A percentile compares a stretch with the other conserved stretches of the same genome.
Evolutionary conservation across 495 filamentous ascomycete species (phyloP).

Genomic region (Echria macrotheca): DNA sequence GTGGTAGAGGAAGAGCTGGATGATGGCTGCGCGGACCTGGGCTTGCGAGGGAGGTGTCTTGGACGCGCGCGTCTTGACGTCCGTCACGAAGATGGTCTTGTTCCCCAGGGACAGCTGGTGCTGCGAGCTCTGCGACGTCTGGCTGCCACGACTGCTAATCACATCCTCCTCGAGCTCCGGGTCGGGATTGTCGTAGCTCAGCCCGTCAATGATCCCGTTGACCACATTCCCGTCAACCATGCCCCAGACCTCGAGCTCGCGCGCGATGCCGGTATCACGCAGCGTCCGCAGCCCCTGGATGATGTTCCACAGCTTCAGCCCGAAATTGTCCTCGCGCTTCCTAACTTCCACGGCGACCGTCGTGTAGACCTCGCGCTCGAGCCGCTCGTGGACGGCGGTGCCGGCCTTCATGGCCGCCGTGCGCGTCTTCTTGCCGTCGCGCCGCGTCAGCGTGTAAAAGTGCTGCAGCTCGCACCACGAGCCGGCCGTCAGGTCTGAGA

Average conservation of each 20-base stretch:
- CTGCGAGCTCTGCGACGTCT: constrained; percentile 14
- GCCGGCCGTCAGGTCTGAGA: constrained; percentile 81
- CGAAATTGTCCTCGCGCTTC: constrained; percentile 77
- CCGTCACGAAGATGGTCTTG: constrained; percentile 73
- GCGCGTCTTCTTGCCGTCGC: constrained; percentile 58
- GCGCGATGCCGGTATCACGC: constrained; percentile 70
- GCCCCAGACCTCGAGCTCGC: constrained; percentile 94
- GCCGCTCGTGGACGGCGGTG: constrained; percentile 65
- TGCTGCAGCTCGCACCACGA: constrained; percentile 97
- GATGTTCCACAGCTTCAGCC: constrained; percentile 84
- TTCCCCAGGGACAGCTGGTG: constrained; percentile 49
- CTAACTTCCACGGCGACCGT: constrained; percentile 65
- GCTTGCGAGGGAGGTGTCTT: constrained; percentile 57
- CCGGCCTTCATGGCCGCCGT: constrained; percentile 84
- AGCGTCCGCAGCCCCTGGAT: constrained; percentile 78
- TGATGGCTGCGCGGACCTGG: constrained; percentile 67
- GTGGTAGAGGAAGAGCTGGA: constrained; percentile 90
- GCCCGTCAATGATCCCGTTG: constrained; percentile 83
- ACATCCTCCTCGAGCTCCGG: constrained; percentile 55
- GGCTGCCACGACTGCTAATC: constrained; percentile 25
- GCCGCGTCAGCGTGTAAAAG: constrained; percentile 72
- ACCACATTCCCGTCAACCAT: constrained; percentile 74
- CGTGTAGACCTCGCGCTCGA: constrained; percentile 80
- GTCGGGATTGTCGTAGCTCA: constrained; percentile 74
- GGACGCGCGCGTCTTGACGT: constrained; percentile 77